These are phyloP conservation scores for Rhamnella rubrinervis DNA, from an alignment of 331 rosid genomes.

Conservation along the genomic window DNA sequence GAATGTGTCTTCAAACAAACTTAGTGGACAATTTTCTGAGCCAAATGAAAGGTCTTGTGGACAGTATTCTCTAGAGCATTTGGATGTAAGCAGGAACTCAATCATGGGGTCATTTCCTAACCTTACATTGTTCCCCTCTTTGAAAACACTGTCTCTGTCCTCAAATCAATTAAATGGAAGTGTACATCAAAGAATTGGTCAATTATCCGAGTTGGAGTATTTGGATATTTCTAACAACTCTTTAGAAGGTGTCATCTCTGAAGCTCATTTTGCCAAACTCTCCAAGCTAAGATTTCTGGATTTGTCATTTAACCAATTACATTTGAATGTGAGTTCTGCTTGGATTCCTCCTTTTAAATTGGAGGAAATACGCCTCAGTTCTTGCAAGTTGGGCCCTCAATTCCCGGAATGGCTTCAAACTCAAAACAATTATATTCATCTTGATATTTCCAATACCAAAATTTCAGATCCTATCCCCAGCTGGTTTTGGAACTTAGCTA, in stretches of 20 bases:
- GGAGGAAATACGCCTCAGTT: not conserved
- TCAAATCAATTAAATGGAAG: not conserved
- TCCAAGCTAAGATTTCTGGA: not conserved
- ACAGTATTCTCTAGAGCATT: not conserved
- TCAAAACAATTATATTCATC: not conserved
- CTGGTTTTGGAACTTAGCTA: not conserved
- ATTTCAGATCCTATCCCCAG: not conserved
- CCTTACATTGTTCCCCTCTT: not conserved
- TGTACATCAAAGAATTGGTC: not conserved
- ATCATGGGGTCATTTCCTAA: not conserved
- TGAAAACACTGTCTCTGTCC: not conserved
- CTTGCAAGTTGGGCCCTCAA: not conserved
- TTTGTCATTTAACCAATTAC: not conserved
- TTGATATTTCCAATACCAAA: not conserved
- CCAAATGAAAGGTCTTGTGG: not conserved
- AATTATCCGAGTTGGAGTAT: not conserved
- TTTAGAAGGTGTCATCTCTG: not conserved
- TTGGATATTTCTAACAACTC: not conserved
- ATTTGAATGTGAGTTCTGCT: not conserved
- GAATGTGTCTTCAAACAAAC: not conserved
- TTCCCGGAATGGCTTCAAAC: not conserved
- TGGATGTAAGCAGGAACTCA: not conserved
- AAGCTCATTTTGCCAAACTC: not conserved
- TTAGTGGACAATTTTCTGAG: not conserved
- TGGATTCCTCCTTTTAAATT: constrained; percentile 3